Evolutionary conservation across 1,284 basidiomycete species (phyloP), one percentile per base, ranked within the genome.

Genomic region (Macrocystidia cucumis): DNA sequence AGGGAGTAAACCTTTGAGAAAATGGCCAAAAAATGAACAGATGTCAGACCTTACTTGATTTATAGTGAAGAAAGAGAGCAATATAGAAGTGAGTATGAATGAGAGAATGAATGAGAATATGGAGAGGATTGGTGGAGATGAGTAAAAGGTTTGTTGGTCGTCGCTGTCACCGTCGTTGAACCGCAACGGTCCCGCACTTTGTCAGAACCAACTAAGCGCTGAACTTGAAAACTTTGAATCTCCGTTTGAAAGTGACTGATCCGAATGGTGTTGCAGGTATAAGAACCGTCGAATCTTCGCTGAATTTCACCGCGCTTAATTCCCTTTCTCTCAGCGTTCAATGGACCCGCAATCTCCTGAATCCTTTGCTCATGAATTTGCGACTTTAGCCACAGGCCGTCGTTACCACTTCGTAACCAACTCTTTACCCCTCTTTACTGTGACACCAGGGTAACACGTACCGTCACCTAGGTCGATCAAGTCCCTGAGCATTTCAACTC

Each of bases 401-500:
- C 63, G 59, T 4, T 84, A 84, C 44, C 77, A 79, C 44, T 82
- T 78, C 50, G 62, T 65, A 44, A 46, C 43, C 26, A 20, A n/a
- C n/a, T 16, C 23, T n/a, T 18, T 27, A 7, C 9, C 17, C 5
- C 19, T 9, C 6, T 7, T 38, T 14, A 9, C 21, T 17, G n/a
- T 40, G 4, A 20, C 4, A 34, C 17, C 4, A 41, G 35, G 39
- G 29, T 41, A 29, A 22, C 41, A 35, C 39, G n/a, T 18, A 18
- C 32, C 21, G 37, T 23, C 35, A 30, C 29, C n/a, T 41, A 66
- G 62, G 50, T 83, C 27, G 82, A 85, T 52, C 69, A 84, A 52
- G 43, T 62, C 22, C 75, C 78, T 5, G 44, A 40, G 8, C 44
- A 57, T 32, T 63, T 69, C 43, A 52, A 67, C 39, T 51, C 59